Base-by-base conservation (phyloP, 148 eudicot species). In the Bassia scoparia region DNA sequence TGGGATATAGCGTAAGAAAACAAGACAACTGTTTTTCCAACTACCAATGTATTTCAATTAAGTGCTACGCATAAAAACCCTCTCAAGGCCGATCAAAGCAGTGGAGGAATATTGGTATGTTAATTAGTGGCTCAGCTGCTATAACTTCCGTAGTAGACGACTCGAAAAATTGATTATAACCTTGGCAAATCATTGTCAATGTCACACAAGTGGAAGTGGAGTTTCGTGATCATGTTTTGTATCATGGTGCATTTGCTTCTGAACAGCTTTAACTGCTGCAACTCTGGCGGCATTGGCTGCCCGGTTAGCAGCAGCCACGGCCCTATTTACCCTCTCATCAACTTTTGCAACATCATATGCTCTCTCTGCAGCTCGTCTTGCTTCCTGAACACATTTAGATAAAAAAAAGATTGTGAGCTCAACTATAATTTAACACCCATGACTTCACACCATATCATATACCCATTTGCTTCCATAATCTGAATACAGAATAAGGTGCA, bases 241-340 rank as follows among this genome's bases (percentile, higher is more conserved):
- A n/a, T 84, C 80, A 20, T 81, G 84, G 71, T 89, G 89, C 84
- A 87, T 85, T 76, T 89, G 95, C 79, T 85, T 89, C 76, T 93
- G 95, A 64, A 90, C 90, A 9, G 97, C 98, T 74, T 89, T 93
- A 7, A 93, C 92, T 4, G 98, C 89, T 5, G 95, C 97, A 41
- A 93, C 98, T 84, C 97, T 81, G 50, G 98, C 98, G 17, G 98
- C 95, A 76, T 89, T 93, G 46, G 97, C 98, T 3, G 98, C 94
- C 23, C 82, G 85, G 85, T 90, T 89, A 46, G 98, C 98, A 59
- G 90, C 87, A 52, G 90, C 77, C 18, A 90, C 89, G 2, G 90
- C 89, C 79, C 98, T 73, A 74, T 90, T 90, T 53, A 90, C 98
- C 65, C 94, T 80, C 76, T 90, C 98, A 50, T 93, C 98, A 60